Evolutionary conservation across 805 yeast genomes (phyloP).

Genomic region (Blastobotrys parvus): DNA sequence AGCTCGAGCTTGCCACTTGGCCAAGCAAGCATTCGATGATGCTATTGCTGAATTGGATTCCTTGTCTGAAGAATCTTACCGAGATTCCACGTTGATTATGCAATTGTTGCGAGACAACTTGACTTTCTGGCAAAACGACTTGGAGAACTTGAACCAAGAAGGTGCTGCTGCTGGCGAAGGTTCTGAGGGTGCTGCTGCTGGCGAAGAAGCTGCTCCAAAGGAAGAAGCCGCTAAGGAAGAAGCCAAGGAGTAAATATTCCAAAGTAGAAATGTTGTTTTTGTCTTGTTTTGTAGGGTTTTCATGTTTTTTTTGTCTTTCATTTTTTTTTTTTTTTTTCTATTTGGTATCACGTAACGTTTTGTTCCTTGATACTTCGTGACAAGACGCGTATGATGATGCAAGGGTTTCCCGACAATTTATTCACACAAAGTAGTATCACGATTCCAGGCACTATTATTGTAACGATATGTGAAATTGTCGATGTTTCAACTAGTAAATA

Average conservation of each 20-base stretch:
- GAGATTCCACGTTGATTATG: conserved; percentile 97
- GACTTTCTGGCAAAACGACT: conserved; percentile 90
- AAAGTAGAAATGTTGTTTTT: neutral
- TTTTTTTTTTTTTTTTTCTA: neutral
- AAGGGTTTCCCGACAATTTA: neutral
- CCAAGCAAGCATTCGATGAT: conserved; percentile 98
- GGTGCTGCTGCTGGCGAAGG: conserved; percentile 9
- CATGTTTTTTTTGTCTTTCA: neutral
- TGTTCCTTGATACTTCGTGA: neutral
- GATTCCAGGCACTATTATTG: neutral
- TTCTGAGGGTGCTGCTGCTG: neutral
- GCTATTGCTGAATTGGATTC: conserved; percentile 99
- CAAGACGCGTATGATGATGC: neutral
- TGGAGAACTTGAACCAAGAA: conserved; percentile 18
- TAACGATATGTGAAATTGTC: neutral
- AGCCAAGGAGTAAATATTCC: conserved; percentile 1
- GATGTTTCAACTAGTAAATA: neutral
- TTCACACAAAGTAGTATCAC: neutral
- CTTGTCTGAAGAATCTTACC: conserved; percentile 93
- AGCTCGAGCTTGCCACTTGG: conserved; percentile 97
- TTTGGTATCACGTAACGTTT: neutral
- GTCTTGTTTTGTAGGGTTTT: neutral
- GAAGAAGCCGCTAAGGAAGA: conserved; percentile 6
- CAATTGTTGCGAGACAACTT: conserved; percentile 96
- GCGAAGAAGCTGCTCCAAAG: neutral